phyloP scores from a whole-genome alignment of 2,329 filamentous ascomycete species.

The Xylaria sp. region DNA sequence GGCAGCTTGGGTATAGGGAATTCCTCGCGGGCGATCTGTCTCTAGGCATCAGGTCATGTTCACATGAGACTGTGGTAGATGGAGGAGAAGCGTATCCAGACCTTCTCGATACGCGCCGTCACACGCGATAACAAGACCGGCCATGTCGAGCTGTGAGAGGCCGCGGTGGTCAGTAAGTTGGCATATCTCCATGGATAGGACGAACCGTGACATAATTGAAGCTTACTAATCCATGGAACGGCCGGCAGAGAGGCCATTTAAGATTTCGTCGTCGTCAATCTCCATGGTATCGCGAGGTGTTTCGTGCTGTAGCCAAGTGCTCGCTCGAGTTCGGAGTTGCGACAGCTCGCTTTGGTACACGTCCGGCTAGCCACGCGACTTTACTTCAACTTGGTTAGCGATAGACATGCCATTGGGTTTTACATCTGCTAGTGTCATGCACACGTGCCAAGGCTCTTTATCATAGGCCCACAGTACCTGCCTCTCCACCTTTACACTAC shows the following conservation, averaged over 20 bases:
- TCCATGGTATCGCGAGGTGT: slow-evolving; percentile 59
- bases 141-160: slow-evolving; percentile 51
- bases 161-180: slow-evolving; percentile 40
- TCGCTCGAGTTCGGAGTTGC: slow-evolving; percentile 21
- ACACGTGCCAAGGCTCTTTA: background rate
- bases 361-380: slow-evolving; percentile 7
- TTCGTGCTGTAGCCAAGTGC: background rate
- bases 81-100: slow-evolving; percentile 48
- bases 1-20: slow-evolving; percentile 77
- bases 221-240: slow-evolving; percentile 67
- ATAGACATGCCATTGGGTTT: slow-evolving; percentile 6
- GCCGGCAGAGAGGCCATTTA: slow-evolving; percentile 62
- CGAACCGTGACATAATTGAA: slow-evolving; percentile 2
- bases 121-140: slow-evolving; percentile 53
- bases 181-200: slow-evolving; percentile 23
- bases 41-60: slow-evolving; percentile 23
- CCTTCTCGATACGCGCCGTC: slow-evolving; percentile 62
- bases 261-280: slow-evolving; percentile 64
- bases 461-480: background rate
- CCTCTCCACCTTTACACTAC: too few relatives aligned
- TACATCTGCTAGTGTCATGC: background rate
- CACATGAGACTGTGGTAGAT: background rate
- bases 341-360: slow-evolving; percentile 23
- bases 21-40: slow-evolving; percentile 77
- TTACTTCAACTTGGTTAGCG: background rate